Base-by-base conservation (phyloP, 164 flowering plant genomes). In the Annona cherimola region DNA sequence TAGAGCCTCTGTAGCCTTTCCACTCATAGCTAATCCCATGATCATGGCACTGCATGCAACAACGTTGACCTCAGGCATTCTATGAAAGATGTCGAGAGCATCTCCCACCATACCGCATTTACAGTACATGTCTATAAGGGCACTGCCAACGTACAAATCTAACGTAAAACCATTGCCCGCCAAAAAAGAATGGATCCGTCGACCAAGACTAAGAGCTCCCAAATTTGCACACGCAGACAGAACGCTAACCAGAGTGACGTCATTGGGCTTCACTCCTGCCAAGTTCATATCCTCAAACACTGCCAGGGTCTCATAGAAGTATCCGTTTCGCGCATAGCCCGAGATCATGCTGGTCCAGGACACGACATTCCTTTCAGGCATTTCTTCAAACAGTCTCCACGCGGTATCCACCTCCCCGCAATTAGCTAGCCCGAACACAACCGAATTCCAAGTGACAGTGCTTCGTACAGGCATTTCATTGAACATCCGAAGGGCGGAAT, bases 341-440 rank as follows among this genome's bases (percentile, higher is more conserved):
- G 78, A 75, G 4, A 79, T 66, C 78, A 79, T 19, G 68, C 71
- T 62, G 1, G 76, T 79, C 81, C 81, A 79, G 50, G 81, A 75
- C 42, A 79, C 76, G 69, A 76, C 71, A 59, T 76, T 79, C 78
- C 39, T 75, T 7, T 72, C 78, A 1, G 76, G 74, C 76, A 79
- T 79, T 11, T 43, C 71, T 11, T 67, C 78, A 66, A 79, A 79
- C 45, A 75, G 2, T 43, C 44, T n/a, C 71, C 65, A 61, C 0
- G 78, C 76, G 5, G 61, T 39, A 3, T 14, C 74, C 45, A 73
- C 43, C 3, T 75, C 69, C 5, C 81, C 81, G n/a, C 74, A 54
- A 55, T 66, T 79, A 1, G 76, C 78, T 59, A 73, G 55, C n/a
- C 66, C 78, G 0, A 74, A 75, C 50, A 79, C 64, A 71, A 73